Evolutionary conservation across 2,329 filamentous ascomycete genomes (phyloP), one percentile per base, ranked within the genome.

Genomic region (Colletotrichum destructivum): DNA sequence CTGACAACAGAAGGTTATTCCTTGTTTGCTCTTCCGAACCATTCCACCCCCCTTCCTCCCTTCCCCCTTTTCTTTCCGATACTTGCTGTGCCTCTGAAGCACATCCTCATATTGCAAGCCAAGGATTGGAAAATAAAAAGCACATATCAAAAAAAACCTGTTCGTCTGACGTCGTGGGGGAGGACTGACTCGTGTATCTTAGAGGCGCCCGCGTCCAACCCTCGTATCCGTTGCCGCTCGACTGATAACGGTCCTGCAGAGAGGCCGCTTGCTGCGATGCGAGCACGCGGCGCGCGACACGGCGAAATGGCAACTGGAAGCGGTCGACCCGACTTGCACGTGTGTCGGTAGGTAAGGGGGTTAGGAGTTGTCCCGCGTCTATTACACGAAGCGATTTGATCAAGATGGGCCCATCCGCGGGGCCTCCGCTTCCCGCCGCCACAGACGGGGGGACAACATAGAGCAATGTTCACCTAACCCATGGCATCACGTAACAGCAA

Each of bases 321-420:
- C 64, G 62, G 15, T 9, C 40, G 8, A 4, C 12, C 13, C 42
- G 38, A 3, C 21, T 44, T 23, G 16, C 59, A 26, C 26, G 26
- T 35, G 2, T 23, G 23, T 49, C 44, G 7, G 23, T 18, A 21
- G 2, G 23, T 3, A 26, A 26, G 23, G 23, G 23, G 23, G 23
- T 26, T 26, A 26, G 23, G 23, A 26, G 23, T 26, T 26, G 23
- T 26, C 15, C 2, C 42, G 15, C 21, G 26, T n/a, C 16, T n/a
- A 69, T 69, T 60, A 60, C 65, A 71, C 47, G 40, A 69, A 60
- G 59, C 51, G 21, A 55, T 60, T 31, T 63, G 52, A 68, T 67
- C 51, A 71, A 62, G 23, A 68, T 52, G 49, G 51, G 35, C 57
- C 57, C 63, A 57, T 71, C 63, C 13, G 35, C 62, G 54, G 15